Percentiles rank a stretch among this genome's conserved stretches.
Evolutionary conservation across 78 protist species (phyloP).

Genomic region (Abeoforma whisleri): DNA sequence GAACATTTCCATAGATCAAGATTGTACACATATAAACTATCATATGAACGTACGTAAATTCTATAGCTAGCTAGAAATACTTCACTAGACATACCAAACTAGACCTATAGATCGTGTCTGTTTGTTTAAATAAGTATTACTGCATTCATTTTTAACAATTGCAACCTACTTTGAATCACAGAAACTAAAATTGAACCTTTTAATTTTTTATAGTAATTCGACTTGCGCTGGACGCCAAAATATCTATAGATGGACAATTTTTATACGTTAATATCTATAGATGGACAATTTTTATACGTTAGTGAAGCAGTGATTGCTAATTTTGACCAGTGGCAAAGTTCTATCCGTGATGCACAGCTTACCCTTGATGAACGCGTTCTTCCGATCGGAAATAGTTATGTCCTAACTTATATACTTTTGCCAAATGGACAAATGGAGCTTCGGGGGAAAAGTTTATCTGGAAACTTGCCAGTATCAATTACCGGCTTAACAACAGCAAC

Average conservation of each 20-base stretch:
- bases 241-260: neutral
- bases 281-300: neutral
- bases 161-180: no score
- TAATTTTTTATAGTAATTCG: neutral
- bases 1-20: no score
- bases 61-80: no score
- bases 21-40: no score
- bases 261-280: neutral
- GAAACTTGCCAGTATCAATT: neutral
- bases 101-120: no score
- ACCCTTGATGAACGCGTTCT: neutral
- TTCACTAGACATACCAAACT: no score
- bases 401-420: neutral
- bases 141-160: no score
- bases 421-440: neutral
- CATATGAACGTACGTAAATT: no score
- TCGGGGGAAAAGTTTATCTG: neutral
- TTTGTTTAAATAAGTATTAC: no score
- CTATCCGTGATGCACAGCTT: neutral
- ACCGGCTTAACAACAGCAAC: neutral
- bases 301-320: neutral
- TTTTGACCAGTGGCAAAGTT: neutral
- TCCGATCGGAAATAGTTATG: neutral
- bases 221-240: neutral
- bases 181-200: neutral